Percentiles rank a stretch among this genome's conserved stretches.
Evolutionary conservation across 768 basidiomycete species (phyloP).

Genomic region (Amyloporia xantha): DNA sequence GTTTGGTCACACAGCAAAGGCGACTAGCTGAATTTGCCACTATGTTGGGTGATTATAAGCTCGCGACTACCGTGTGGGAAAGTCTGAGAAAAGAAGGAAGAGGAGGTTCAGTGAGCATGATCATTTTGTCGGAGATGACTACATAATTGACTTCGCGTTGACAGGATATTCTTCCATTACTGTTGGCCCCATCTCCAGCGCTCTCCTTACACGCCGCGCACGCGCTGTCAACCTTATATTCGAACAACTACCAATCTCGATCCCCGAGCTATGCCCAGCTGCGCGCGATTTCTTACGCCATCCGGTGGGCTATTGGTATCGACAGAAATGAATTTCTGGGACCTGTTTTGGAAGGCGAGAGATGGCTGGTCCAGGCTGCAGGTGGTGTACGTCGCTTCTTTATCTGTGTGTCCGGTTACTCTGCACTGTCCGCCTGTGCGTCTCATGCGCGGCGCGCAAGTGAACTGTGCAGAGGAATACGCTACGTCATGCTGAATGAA

Average conservation of each 20-base stretch:
- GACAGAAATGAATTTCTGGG: slow-evolving; percentile 49
- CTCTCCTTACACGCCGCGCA: slow-evolving; percentile 54
- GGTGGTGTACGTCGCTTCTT: slow-evolving; percentile 51
- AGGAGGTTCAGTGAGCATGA: slow-evolving; percentile 67
- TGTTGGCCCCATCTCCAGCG: slow-evolving; percentile 61
- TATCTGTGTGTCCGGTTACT: slow-evolving; percentile 6
- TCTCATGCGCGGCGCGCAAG: not conserved
- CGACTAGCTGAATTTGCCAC: slow-evolving; percentile 96
- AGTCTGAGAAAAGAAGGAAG: slow-evolving; percentile 79
- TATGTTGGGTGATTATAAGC: slow-evolving; percentile 81
- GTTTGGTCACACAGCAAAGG: slow-evolving; percentile 62
- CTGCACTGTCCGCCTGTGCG: slow-evolving; percentile 14
- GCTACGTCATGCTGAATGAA: slow-evolving; percentile 1
- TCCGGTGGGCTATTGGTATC: slow-evolving; percentile 75
- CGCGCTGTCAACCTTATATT: slow-evolving; percentile 45
- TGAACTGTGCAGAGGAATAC: not conserved
- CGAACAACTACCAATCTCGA: slow-evolving; percentile 29
- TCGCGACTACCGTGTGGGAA: slow-evolving; percentile 84
- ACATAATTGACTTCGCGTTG: too few species aligned
- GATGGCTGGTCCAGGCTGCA: slow-evolving; percentile 84
- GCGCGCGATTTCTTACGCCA: slow-evolving; percentile 59
- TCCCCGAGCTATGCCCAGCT: slow-evolving; percentile 58
- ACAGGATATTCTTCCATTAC: slow-evolving; percentile 77
- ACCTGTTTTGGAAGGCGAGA: slow-evolving; percentile 60
- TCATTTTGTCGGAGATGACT: too few species aligned